These are phyloP conservation scores for Cinnamomum micranthum DNA, from an alignment of 164 flowering plant genomes.

Conservation along the genomic window DNA sequence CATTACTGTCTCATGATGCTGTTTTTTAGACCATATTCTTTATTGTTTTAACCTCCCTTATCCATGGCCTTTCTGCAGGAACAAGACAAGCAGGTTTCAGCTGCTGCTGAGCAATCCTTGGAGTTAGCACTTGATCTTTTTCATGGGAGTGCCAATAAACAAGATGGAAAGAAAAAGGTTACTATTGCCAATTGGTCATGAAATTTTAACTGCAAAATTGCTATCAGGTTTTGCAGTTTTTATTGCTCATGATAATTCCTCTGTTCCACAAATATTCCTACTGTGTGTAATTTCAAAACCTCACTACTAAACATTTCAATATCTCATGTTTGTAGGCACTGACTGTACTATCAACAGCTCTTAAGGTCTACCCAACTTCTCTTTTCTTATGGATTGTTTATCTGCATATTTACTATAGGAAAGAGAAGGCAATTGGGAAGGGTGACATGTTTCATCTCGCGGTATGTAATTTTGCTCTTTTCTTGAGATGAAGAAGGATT, in stretches of 20 bases:
- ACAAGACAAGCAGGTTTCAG: slow-evolving; percentile 30
- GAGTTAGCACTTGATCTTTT: slow-evolving; percentile 63
- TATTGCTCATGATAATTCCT: neutral
- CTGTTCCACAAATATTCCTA: neutral
- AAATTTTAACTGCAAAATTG: neutral
- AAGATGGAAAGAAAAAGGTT: slow-evolving; percentile 64
- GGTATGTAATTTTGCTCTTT: slow-evolving; percentile 43
- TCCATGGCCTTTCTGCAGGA: slow-evolving; percentile 28
- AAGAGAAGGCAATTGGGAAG: slow-evolving; percentile 39
- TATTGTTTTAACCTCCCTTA: slow-evolving; percentile 8
- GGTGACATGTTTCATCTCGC: slow-evolving; percentile 73
- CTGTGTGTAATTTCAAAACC: neutral
- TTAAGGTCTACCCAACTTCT: slow-evolving; percentile 61
- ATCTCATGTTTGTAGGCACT: slow-evolving; percentile 54
- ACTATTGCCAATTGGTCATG: slow-evolving; percentile 5
- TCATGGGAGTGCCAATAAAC: slow-evolving; percentile 37
- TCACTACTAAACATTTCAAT: no score
- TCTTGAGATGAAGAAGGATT: neutral
- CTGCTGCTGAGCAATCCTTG: slow-evolving; percentile 43
- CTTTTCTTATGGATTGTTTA: slow-evolving; percentile 67
- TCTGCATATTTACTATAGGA: slow-evolving; percentile 55
- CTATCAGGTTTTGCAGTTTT: neutral
- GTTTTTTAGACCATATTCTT: slow-evolving; percentile 2
- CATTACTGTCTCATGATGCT: neutral
- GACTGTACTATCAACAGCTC: slow-evolving; percentile 54